Conservation (phyloP, 2,329 filamentous ascomycete genomes). For the Metarhizium brunneum region DNA sequence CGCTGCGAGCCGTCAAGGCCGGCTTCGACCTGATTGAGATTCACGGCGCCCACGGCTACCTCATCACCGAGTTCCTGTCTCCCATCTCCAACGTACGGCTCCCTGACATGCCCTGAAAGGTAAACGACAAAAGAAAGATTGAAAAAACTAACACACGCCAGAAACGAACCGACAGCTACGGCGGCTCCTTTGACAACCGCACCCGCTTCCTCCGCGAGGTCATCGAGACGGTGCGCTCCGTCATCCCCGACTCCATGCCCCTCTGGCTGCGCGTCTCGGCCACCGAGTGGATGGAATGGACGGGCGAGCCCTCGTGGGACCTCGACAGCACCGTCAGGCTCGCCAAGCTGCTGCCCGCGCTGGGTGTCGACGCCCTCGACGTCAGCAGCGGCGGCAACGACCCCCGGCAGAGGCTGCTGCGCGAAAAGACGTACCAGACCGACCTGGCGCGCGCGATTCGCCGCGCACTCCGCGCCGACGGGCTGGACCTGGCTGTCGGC, state of each 20-base stretch:
- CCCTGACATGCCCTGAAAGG: no score
- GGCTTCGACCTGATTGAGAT: slow-evolving; percentile 72
- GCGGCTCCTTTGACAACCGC: slow-evolving; percentile 57
- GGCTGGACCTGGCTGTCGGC: slow-evolving; percentile 49
- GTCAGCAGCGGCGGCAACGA: slow-evolving; percentile 70
- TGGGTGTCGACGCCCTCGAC: slow-evolving; percentile 76
- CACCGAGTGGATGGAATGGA: slow-evolving; percentile 52
- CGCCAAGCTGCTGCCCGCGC: slow-evolving; percentile 58
- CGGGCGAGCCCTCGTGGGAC: slow-evolving; percentile 49
- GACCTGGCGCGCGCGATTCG: slow-evolving; percentile 65
- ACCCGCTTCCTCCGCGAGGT: slow-evolving; percentile 51
- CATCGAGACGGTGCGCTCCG: slow-evolving; percentile 38
- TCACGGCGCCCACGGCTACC: slow-evolving; percentile 56
- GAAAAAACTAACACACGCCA: slow-evolving; percentile 13
- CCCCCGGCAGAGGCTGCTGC: slow-evolving; percentile 47
- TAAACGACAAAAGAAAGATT: not conserved
- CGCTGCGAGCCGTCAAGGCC: slow-evolving; percentile 52
- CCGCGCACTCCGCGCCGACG: slow-evolving; percentile 44
- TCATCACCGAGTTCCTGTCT: slow-evolving; percentile 56
- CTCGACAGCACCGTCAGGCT: slow-evolving; percentile 58
- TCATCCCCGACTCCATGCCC: slow-evolving; percentile 44
- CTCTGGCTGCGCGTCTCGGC: slow-evolving; percentile 51
- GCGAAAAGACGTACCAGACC: slow-evolving; percentile 62
- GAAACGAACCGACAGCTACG: slow-evolving; percentile 54
- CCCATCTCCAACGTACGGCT: slow-evolving; percentile 42